These are phyloP conservation scores for Xerophyta viscosa DNA, from an alignment of 106 monocot species.

Conservation along the genomic window DNA sequence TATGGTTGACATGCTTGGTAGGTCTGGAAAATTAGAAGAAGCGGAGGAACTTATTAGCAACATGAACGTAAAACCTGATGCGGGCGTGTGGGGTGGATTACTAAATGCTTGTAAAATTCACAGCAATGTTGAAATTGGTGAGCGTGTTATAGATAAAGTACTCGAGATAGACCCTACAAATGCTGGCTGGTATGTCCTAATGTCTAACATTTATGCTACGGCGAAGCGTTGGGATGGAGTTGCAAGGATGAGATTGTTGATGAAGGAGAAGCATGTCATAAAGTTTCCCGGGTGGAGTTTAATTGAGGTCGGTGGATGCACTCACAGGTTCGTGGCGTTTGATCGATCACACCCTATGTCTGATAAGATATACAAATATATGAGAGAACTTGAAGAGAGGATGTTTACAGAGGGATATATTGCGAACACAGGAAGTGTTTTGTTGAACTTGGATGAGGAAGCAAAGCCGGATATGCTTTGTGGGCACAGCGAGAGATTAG, in stretches of 20 bases:
- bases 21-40: conserved; percentile 30
- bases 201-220: conserved; percentile 38
- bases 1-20: conserved; percentile 50
- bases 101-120: conserved; percentile 39
- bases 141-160: conserved; percentile 19
- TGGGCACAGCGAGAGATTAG: conserved; percentile 53
- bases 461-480: conserved; percentile 35
- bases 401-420: conserved; percentile 23
- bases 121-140: conserved; percentile 26
- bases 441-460: conserved; percentile 27
- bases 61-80: conserved; percentile 23
- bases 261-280: conserved; percentile 18
- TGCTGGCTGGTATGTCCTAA: conserved; percentile 36
- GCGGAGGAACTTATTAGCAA: conserved; percentile 25
- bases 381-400: conserved; percentile 29
- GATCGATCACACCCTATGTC: conserved; percentile 27
- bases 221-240: conserved; percentile 28
- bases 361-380: conserved; percentile 13
- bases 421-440: conserved; percentile 30
- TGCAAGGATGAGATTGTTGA: conserved; percentile 22
- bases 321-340: conserved; percentile 20
- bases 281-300: conserved; percentile 38
- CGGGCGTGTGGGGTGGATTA: conserved; percentile 24
- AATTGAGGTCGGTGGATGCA: conserved; percentile 22
- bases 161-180: conserved; percentile 22